These are phyloP conservation scores for Acer negundo DNA, from an alignment of 345 rosid genomes.

Conservation along the genomic window DNA sequence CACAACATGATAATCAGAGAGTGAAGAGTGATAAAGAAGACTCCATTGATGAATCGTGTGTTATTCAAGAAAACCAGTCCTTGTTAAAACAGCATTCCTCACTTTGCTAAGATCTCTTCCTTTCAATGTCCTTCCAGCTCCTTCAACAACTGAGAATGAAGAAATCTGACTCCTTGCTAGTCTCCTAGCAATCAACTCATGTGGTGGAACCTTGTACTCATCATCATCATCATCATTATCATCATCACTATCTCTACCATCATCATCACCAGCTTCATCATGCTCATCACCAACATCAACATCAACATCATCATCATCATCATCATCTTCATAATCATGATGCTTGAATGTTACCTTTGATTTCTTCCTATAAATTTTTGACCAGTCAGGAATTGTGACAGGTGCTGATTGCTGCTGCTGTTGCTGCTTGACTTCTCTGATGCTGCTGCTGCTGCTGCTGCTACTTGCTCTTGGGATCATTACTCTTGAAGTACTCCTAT, in stretches of 20 bases:
- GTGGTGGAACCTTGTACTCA: slow-evolving; percentile 56
- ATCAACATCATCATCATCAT: slow-evolving; percentile 16
- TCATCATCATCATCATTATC: slow-evolving; percentile 33
- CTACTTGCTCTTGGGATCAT: slow-evolving; percentile 44
- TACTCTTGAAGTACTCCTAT: slow-evolving; percentile 49
- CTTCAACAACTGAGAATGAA: slow-evolving; percentile 77
- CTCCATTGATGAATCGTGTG: not conserved
- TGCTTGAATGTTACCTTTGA: slow-evolving; percentile 34
- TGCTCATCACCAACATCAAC: slow-evolving; percentile 19
- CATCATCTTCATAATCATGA: slow-evolving; percentile 18
- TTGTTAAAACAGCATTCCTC: slow-evolving; percentile 73
- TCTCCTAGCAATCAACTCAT: slow-evolving; percentile 66
- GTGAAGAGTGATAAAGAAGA: no score
- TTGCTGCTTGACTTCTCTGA: slow-evolving; percentile 32
- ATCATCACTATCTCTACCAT: not conserved
- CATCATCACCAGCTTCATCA: slow-evolving; percentile 8
- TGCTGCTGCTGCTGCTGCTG: slow-evolving; percentile 15
- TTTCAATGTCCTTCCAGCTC: slow-evolving; percentile 80
- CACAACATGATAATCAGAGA: no score
- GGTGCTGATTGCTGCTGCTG: slow-evolving; percentile 67
- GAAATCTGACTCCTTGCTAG: slow-evolving; percentile 64
- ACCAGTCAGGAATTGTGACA: slow-evolving; percentile 74
- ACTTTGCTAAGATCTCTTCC: slow-evolving; percentile 81
- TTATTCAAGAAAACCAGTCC: slow-evolving; percentile 83
- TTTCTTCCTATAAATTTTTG: slow-evolving; percentile 38